Conservation (phyloP, 2,329 filamentous ascomycete genomes). For the Xylaria sp. region DNA sequence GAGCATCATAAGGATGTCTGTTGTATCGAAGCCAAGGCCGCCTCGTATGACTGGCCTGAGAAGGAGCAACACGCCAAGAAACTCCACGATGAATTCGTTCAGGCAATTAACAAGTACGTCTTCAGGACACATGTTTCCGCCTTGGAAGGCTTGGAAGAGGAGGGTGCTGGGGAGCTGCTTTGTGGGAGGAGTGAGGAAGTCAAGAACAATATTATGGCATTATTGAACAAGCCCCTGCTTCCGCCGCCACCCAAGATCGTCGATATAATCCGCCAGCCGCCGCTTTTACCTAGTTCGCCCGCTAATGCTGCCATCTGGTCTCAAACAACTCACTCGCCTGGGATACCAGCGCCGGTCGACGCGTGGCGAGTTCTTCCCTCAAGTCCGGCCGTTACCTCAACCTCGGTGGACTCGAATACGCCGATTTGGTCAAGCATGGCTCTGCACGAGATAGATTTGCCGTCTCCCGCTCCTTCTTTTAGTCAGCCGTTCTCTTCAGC, state of each 20-base stretch:
- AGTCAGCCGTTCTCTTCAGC: slow-evolving; percentile 81
- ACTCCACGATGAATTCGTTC: slow-evolving; percentile 94
- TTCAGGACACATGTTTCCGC: slow-evolving; percentile 89
- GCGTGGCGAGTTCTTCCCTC: slow-evolving; percentile 92
- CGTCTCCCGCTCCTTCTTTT: slow-evolving; percentile 82
- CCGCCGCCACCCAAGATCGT: slow-evolving; percentile 88
- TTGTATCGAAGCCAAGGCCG: slow-evolving; percentile 88
- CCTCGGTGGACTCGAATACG: slow-evolving; percentile 74
- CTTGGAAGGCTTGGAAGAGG: slow-evolving; percentile 95
- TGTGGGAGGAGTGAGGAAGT: slow-evolving; percentile 93
- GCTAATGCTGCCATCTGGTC: slow-evolving; percentile 82
- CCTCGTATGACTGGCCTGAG: slow-evolving; percentile 93
- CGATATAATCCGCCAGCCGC: slow-evolving; percentile 87
- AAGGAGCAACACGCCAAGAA: slow-evolving; percentile 98
- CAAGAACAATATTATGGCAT: slow-evolving; percentile 82
- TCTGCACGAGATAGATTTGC: slow-evolving; percentile 77
- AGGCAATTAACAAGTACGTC: slow-evolving; percentile 97
- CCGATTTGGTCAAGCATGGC: slow-evolving; percentile 83
- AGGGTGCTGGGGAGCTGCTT: slow-evolving; percentile 92
- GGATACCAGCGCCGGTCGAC: slow-evolving; percentile 77
- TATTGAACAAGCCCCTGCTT: slow-evolving; percentile 87
- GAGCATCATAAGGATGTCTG: slow-evolving; percentile 97
- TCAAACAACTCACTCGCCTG: slow-evolving; percentile 71
- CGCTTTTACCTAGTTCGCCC: slow-evolving; percentile 85
- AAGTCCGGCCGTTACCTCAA: slow-evolving; percentile 80